Conservation (phyloP, 805 yeast species). For the Kazachstania africana region DNA sequence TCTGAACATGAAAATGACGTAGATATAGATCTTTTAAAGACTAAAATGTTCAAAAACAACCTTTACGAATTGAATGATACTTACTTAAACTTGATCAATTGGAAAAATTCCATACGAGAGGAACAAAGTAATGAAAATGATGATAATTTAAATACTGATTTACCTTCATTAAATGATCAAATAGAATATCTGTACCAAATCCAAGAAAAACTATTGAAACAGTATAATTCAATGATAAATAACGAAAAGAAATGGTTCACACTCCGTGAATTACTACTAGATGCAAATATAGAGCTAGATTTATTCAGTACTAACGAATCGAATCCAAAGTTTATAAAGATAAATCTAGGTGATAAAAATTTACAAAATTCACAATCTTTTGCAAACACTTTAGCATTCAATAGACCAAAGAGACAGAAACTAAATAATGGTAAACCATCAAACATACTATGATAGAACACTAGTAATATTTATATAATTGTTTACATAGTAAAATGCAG, state of each 20-base stretch:
- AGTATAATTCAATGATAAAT: conserved; percentile 11
- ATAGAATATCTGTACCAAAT: conserved; percentile 12
- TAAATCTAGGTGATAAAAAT: neutral
- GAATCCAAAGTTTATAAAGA: neutral
- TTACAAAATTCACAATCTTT: conserved; percentile 7
- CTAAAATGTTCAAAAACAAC: conserved; percentile 17
- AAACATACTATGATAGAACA: no score
- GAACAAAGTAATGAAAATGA: neutral
- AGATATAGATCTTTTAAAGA: conserved; percentile 18
- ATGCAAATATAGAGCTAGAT: conserved; percentile 25
- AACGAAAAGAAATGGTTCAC: conserved; percentile 24
- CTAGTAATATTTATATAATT: no score
- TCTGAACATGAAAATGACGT: conserved; percentile 2
- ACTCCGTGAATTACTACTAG: conserved; percentile 21
- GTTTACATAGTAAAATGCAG: no score
- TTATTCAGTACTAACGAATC: conserved; percentile 14
- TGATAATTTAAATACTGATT: conserved; percentile 1
- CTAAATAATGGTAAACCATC: no score
- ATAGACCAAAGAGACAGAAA: conserved; percentile 8
- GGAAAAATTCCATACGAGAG: neutral
- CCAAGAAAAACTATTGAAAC: conserved; percentile 10
- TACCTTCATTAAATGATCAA: conserved; percentile 8
- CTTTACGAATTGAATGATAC: conserved; percentile 20
- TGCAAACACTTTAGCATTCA: conserved; percentile 11
- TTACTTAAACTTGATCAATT: neutral